These are phyloP conservation scores for Aspergillus carbonarius DNA, from an alignment of 2,329 filamentous ascomycete genomes.

Conservation along the genomic window DNA sequence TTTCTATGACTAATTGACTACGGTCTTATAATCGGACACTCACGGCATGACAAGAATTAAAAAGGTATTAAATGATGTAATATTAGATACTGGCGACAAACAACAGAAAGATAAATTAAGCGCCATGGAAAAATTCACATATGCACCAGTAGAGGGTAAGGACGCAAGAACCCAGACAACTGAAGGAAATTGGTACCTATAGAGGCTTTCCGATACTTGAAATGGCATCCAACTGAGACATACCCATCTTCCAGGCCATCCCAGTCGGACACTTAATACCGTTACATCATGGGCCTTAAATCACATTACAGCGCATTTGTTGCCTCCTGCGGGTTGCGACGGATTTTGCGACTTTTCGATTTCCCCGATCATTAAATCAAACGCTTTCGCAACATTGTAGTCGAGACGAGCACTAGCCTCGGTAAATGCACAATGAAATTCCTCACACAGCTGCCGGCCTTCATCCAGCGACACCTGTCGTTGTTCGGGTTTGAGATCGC, in stretches of 20 bases:
- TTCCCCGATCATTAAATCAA: constrained; percentile 90
- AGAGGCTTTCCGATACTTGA: background rate
- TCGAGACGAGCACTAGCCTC: constrained; percentile 94
- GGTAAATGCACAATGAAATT: constrained; percentile 89
- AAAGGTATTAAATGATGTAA: background rate
- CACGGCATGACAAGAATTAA: background rate
- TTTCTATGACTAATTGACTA: background rate
- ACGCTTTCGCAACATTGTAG: constrained; percentile 88
- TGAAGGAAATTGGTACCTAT: background rate
- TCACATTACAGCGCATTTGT: constrained; percentile 87
- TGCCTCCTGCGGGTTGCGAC: constrained; percentile 73
- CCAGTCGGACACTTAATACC: background rate
- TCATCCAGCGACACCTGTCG: constrained; percentile 85
- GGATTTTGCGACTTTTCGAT: constrained; percentile 95
- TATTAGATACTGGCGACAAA: background rate
- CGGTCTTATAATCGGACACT: background rate
- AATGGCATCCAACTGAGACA: background rate
- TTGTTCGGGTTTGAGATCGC: constrained; percentile 87
- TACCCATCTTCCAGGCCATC: background rate
- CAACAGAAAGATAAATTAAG: background rate
- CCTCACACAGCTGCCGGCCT: constrained; percentile 78
- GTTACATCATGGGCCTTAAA: constrained; percentile 2
- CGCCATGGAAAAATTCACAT: background rate
- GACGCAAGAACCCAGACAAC: background rate
- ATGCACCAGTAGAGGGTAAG: background rate